A percentile compares a stretch with the other conserved stretches of the same genome.
These are phyloP conservation scores for Fusarium fracticaudum DNA, from an alignment of 2,329 filamentous ascomycete species.

Conservation along the genomic window DNA sequence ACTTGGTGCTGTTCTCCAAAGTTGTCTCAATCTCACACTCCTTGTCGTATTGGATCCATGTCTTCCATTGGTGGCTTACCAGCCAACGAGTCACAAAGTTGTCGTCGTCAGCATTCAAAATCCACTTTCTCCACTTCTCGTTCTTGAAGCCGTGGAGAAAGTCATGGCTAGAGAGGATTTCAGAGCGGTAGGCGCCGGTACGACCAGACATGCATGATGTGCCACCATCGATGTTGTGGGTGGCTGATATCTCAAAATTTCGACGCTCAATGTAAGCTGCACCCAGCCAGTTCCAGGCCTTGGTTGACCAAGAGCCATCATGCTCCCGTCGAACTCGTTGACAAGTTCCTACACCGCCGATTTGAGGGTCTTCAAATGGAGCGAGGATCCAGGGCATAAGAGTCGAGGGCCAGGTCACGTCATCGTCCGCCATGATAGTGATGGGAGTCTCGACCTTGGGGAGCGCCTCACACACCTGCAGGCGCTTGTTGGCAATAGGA, in stretches of 20 bases:
- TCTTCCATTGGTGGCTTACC: conserved; percentile 91
- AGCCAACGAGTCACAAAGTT: conserved; percentile 98
- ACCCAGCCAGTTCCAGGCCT: conserved; percentile 88
- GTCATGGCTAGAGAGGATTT: conserved; percentile 84
- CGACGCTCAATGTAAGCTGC: conserved; percentile 91
- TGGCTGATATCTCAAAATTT: conserved; percentile 97
- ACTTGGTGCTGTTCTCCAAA: conserved; percentile 87
- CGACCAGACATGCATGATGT: conserved; percentile 97
- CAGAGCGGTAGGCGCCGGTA: conserved; percentile 89
- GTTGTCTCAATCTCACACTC: conserved; percentile 95
- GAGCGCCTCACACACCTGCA: conserved; percentile 91
- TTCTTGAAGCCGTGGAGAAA: conserved; percentile 92
- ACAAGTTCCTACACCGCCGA: conserved; percentile 92
- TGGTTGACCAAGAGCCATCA: conserved; percentile 65
- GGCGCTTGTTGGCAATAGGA: conserved; percentile 90
- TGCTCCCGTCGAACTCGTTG: conserved; percentile 82
- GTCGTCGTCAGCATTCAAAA: conserved; percentile 95
- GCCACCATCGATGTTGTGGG: conserved; percentile 92
- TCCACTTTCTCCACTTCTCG: conserved; percentile 88
- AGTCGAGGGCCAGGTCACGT: conserved; percentile 90
- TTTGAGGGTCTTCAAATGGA: conserved; percentile 84
- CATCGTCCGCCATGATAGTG: conserved; percentile 94
- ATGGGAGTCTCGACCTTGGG: conserved; percentile 85
- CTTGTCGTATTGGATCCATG: conserved; percentile 91
- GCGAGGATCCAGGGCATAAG: conserved; percentile 92